Evolutionary conservation across 2,329 filamentous ascomycete genomes (phyloP), one percentile per base, ranked within the genome.

Genomic region (Annulohypoxylon truncatum): DNA sequence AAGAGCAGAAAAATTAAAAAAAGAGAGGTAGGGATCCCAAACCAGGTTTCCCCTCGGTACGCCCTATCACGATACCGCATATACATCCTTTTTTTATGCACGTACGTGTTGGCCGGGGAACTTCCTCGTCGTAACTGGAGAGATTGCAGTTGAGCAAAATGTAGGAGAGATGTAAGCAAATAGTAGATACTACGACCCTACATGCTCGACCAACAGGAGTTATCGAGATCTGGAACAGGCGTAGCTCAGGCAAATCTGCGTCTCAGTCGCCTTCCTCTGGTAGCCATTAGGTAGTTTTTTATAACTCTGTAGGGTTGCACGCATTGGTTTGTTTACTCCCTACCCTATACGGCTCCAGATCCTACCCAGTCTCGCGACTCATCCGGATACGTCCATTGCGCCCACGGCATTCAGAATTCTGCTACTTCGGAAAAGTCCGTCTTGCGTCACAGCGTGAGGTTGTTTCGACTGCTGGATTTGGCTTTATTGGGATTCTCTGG

Each of bases 241-340:
- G 54, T 40, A 61, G 42, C 40, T 22, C 26, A 47, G 33, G 33
- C 40, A 44, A 50, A 50, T 35, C 48, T 40, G 53, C 35, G 44
- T 31, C 40, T 61, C 51, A 64, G 38, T 51, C 52, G 61, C 46
- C 55, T 58, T 62, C 61, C 46, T 50, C 29, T 54, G 64, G 57
- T 61, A 61, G 60, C 42, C 53, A 51, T 55, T 57, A 56, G 63
- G 38, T 60, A 22, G 47, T 60, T 29, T 24, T 60, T 52, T 55
- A 66, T 60, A 42, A 42, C 38, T 42, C 7, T 22, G 38, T 42
- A 62, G 60, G 55, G 64, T 69, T 64, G 35, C 67, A 69, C 64
- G 67, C 63, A 62, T 67, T 54, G 67, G 48, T 63, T 56, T 69
- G 60, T 69, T 69, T 66, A 69, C 58, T 64, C 51, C 63, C 63